Conservation (phyloP, 23 red algal species). For the Agarophyton chilense region DNA sequence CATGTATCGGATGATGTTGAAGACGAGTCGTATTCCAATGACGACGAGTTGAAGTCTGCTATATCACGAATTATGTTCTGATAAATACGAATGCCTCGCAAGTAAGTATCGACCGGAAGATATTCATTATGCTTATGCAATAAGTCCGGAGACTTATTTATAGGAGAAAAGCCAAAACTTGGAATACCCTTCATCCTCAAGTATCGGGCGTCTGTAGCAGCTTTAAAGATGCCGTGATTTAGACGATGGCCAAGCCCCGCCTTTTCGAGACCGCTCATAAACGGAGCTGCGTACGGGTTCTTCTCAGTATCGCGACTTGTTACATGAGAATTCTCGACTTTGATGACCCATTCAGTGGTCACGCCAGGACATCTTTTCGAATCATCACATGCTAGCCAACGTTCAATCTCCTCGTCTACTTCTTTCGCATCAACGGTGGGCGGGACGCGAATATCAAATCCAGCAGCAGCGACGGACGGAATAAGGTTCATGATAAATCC, state of each 20-base stretch:
- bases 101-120: slow-evolving; percentile 65
- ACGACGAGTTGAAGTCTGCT: background rate
- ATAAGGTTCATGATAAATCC: slow-evolving; percentile 91
- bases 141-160: slow-evolving; percentile 69
- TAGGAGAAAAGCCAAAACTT: slow-evolving; percentile 82
- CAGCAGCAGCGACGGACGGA: slow-evolving; percentile 70
- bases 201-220: slow-evolving; percentile 86
- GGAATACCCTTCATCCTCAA: slow-evolving; percentile 62
- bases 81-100: slow-evolving; percentile 83
- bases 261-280: slow-evolving; percentile 33
- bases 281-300: slow-evolving; percentile 43
- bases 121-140: slow-evolving; percentile 94
- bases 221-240: slow-evolving; percentile 71
- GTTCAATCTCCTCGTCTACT: slow-evolving; percentile 43
- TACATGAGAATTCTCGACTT: slow-evolving; percentile 54
- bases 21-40: no score
- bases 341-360: slow-evolving; percentile 38
- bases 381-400: slow-evolving; percentile 63
- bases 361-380: slow-evolving; percentile 32
- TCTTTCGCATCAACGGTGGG: slow-evolving; percentile 34
- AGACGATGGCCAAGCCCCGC: slow-evolving; percentile 30
- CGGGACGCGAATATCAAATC: slow-evolving; percentile 96
- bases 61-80: slow-evolving; percentile 66
- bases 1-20: background rate
- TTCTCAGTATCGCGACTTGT: slow-evolving; percentile 46